phyloP scores from a whole-genome alignment of 2,329 filamentous ascomycete species.

The Cladophialophora carrionii region DNA sequence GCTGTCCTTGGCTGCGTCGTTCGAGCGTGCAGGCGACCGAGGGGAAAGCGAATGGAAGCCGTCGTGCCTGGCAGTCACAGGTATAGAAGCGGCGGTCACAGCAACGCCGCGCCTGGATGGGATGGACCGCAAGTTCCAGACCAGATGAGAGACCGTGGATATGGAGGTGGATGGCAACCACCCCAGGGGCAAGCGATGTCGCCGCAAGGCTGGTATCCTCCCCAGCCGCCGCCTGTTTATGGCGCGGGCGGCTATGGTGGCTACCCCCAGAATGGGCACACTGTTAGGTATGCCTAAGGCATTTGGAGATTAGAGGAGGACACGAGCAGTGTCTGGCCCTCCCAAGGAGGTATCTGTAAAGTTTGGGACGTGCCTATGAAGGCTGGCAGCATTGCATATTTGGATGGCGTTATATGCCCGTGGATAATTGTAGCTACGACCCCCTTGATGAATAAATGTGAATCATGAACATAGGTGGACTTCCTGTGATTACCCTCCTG shows the following conservation, averaged over 20 bases:
- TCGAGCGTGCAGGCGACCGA: slow-evolving; percentile 56
- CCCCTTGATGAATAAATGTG: slow-evolving; percentile 8
- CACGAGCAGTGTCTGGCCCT: neutral
- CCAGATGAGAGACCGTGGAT: slow-evolving; percentile 36
- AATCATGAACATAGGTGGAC: neutral
- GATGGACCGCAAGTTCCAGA: slow-evolving; percentile 36
- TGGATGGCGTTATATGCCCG: slow-evolving; percentile 14
- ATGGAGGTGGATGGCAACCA: slow-evolving; percentile 28
- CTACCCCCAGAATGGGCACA: slow-evolving; percentile 19
- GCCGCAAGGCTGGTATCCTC: slow-evolving; percentile 32
- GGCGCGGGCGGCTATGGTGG: slow-evolving; percentile 20
- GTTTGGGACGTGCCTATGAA: neutral
- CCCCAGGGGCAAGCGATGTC: slow-evolving; percentile 19
- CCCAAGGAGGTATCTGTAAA: slow-evolving; percentile 1
- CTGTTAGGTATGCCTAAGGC: slow-evolving; percentile 35
- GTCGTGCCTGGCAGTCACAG: slow-evolving; percentile 13
- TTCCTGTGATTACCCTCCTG: neutral
- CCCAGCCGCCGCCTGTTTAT: slow-evolving; percentile 34
- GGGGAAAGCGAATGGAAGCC: slow-evolving; percentile 20
- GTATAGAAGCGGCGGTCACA: slow-evolving; percentile 6
- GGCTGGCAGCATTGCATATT: slow-evolving; percentile 17
- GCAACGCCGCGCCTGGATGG: slow-evolving; percentile 27
- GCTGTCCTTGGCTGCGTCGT: slow-evolving; percentile 69
- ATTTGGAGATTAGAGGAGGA: neutral
- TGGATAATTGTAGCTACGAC: slow-evolving; percentile 9